Base-by-base conservation (phyloP, 768 basidiomycete species). In the Lactarius quietus region DNA sequence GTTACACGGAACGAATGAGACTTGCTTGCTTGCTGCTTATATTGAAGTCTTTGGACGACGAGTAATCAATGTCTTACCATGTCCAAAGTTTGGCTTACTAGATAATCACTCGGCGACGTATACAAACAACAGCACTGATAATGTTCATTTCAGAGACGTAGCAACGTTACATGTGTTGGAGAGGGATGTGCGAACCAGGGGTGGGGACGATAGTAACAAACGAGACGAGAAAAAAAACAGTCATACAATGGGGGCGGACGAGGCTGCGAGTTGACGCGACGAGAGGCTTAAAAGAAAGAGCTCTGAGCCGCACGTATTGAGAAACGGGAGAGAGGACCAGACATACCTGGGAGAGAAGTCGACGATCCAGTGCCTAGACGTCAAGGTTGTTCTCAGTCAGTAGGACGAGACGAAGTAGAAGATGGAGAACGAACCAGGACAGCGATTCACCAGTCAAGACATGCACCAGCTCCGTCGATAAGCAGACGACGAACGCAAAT, bases 401-500 rank as follows among this genome's bases (percentile, higher is more conserved):
- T 66, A 63, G 12, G 38, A 59, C 59, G 61, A 45, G 18, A 66
- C 41, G 55, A 66, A 61, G 57, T 58, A 52, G 68, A 58, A 28
- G 61, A 66, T 56, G 62, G 55, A 69, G 59, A 62, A 66, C 57
- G 61, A 66, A 69, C 65, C 61, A 53, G 60, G n/a, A n/a, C n/a
- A n/a, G n/a, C n/a, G n/a, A n/a, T n/a, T n/a, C n/a, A n/a, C n/a
- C n/a, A n/a, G n/a, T 57, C 67, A 39, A 68, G 59, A 56, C 45
- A 61, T 36, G 35, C 59, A 61, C 52, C 60, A 58, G 20, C 62
- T 51, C 58, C 36, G 31, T 33, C 55, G 51, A 58, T 18, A 63
- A 52, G 54, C 54, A 57, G 55, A 20, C 56, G 41, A 52, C 35
- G 20, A 63, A 35, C 29, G 28, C 15, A 63, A 45, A 63, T 48